Conservation (phyloP, 306 rosid species). For the Ochetophila trinervis region DNA sequence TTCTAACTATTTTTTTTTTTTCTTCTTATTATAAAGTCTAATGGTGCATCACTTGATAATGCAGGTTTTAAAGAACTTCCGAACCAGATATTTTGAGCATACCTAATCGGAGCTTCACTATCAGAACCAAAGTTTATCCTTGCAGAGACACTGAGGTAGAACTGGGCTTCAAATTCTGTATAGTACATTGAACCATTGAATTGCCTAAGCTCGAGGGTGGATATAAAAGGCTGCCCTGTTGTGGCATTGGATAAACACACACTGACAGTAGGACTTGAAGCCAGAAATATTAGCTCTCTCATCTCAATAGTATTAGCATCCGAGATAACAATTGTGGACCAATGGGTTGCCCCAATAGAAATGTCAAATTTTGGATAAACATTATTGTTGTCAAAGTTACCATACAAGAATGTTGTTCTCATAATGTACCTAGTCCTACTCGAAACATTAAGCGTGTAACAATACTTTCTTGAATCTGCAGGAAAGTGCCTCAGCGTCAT, state of each 20-base stretch:
- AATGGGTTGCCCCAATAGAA: slow-evolving; percentile 86
- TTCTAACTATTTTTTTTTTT: background rate
- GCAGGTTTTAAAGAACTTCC: slow-evolving; percentile 8
- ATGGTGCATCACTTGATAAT: background rate
- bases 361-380: slow-evolving; percentile 92
- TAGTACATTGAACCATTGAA: slow-evolving; percentile 86
- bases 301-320: slow-evolving; percentile 61
- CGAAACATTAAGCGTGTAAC: slow-evolving; percentile 69
- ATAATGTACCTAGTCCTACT: slow-evolving; percentile 87
- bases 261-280: slow-evolving; percentile 67
- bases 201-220: slow-evolving; percentile 94
- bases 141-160: slow-evolving; percentile 92
- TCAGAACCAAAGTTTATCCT: slow-evolving; percentile 96
- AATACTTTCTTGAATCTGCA: slow-evolving; percentile 86
- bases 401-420: slow-evolving; percentile 87
- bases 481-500: slow-evolving; percentile 70
- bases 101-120: slow-evolving; percentile 77
- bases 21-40: background rate
- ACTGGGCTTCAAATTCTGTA: slow-evolving; percentile 53
- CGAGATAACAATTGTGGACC: slow-evolving; percentile 89
- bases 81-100: slow-evolving; percentile 13
- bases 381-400: slow-evolving; percentile 79
- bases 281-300: slow-evolving; percentile 82
- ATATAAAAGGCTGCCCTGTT: slow-evolving; percentile 91
- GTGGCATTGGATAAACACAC: slow-evolving; percentile 97